phyloP scores from a whole-genome alignment of 2,329 filamentous ascomycete genomes.

The Mollisiaceae sp. region DNA sequence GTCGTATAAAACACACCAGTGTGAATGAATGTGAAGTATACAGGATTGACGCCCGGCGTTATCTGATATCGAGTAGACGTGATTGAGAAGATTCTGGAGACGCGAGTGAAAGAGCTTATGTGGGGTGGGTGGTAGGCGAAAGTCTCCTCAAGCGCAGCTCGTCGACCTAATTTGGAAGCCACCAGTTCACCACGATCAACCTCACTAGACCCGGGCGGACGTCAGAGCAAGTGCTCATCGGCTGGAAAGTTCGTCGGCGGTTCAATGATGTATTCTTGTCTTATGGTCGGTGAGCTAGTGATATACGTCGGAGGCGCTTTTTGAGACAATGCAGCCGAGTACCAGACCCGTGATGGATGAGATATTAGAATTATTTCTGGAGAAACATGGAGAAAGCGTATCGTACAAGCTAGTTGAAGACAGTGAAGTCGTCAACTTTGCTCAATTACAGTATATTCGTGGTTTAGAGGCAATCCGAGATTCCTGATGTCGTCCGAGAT shows the following conservation, averaged over 20 bases:
- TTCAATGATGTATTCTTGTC: conserved; percentile 16
- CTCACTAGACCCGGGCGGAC: neutral
- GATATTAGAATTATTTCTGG: conserved; percentile 37
- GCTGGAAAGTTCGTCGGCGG: conserved; percentile 6
- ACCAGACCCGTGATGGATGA: conserved; percentile 32
- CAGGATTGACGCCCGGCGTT: neutral
- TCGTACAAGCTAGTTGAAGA: conserved; percentile 37
- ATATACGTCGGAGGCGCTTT: conserved; percentile 16
- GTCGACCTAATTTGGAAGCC: neutral
- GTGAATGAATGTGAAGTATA: conserved; percentile 4
- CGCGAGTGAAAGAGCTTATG: neutral
- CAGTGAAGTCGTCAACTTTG: conserved; percentile 40
- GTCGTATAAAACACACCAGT: neutral
- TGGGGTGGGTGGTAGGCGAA: conserved; percentile 5
- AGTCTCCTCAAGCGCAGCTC: neutral
- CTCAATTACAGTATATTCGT: conserved; percentile 27
- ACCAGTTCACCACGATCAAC: neutral
- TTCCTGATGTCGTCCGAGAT: conserved; percentile 9
- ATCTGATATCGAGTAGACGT: neutral
- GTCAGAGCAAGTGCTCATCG: conserved; percentile 7
- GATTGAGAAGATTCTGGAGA: neutral
- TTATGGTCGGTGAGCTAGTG: neutral
- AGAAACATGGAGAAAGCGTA: conserved; percentile 23
- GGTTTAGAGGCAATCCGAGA: neutral
- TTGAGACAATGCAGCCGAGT: conserved; percentile 31